phyloP scores from a whole-genome alignment of 768 basidiomycete genomes.

The Psilocybe tampanensis region DNA sequence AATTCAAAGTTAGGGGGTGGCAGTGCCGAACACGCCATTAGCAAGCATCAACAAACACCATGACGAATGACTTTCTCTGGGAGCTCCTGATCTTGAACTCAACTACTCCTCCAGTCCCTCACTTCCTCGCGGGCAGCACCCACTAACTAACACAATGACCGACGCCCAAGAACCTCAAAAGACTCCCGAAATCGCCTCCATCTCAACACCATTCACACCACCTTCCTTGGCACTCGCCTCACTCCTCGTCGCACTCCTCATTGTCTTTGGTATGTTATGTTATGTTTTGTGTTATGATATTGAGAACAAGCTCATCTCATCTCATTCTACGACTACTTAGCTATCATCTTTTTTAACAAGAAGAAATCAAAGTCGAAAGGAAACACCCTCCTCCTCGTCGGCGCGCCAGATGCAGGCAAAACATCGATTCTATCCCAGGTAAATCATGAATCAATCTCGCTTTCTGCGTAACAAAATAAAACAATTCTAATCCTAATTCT shows the following conservation, averaged over 20 bases:
- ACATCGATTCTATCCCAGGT: conserved; percentile 77
- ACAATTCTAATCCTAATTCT: not conserved
- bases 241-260: conserved; percentile 42
- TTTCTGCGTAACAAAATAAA: too few species aligned
- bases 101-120: too few species aligned
- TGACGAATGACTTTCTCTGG: too few species aligned
- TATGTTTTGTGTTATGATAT: not conserved
- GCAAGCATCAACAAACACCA: too few species aligned
- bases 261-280: conserved; percentile 43
- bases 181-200: conserved; percentile 38
- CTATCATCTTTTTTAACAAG: conserved; percentile 44
- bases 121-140: too few species aligned
- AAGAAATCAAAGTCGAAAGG: conserved; percentile 51
- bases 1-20: too few species aligned
- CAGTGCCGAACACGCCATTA: too few species aligned
- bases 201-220: conserved; percentile 39
- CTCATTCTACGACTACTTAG: conserved; percentile 26
- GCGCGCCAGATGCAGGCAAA: conserved; percentile 78
- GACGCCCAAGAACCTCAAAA: conserved; percentile 13
- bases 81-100: too few species aligned
- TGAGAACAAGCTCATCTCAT: not conserved
- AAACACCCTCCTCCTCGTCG: conserved; percentile 73
- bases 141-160: not conserved
- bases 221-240: conserved; percentile 43
- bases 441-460: conserved; percentile 26